phyloP scores from a whole-genome alignment of 768 basidiomycete genomes.

The Phaffia australis region DNA sequence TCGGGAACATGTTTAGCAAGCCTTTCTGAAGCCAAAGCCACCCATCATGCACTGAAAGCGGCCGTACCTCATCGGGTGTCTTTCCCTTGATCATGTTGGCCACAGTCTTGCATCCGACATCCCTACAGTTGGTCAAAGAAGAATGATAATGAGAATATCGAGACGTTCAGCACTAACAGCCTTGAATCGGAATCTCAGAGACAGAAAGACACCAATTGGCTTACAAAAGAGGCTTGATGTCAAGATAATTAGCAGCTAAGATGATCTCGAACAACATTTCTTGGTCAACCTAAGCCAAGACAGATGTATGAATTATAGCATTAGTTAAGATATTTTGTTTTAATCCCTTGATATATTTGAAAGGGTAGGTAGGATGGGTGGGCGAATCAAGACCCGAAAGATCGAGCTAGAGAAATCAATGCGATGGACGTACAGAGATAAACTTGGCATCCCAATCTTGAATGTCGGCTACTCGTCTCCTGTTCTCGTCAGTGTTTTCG shows the following conservation, averaged over 20 bases:
- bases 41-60: background rate
- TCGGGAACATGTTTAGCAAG: background rate
- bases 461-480: constrained; percentile 97
- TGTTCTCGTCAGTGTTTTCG: constrained; percentile 70
- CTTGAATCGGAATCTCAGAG: background rate
- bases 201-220: constrained; percentile 34
- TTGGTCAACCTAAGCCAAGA: constrained; percentile 60
- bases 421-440: constrained; percentile 10
- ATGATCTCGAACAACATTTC: constrained; percentile 99
- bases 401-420: background rate
- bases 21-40: background rate
- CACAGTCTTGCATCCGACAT: constrained; percentile 96
- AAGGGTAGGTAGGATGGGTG: background rate
- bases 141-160: background rate
- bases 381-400: constrained; percentile 9
- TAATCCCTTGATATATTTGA: background rate
- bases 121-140: constrained; percentile 44
- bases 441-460: constrained; percentile 98
- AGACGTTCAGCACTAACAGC: no score
- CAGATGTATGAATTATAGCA: background rate
- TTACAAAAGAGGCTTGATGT: constrained; percentile 95
- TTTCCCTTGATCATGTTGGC: constrained; percentile 99
- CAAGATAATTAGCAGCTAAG: constrained; percentile 97
- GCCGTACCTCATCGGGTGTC: constrained; percentile 85
- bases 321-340: background rate